Conservation (phyloP, 257 asterid genomes). For the Orobanche coerulescens region DNA sequence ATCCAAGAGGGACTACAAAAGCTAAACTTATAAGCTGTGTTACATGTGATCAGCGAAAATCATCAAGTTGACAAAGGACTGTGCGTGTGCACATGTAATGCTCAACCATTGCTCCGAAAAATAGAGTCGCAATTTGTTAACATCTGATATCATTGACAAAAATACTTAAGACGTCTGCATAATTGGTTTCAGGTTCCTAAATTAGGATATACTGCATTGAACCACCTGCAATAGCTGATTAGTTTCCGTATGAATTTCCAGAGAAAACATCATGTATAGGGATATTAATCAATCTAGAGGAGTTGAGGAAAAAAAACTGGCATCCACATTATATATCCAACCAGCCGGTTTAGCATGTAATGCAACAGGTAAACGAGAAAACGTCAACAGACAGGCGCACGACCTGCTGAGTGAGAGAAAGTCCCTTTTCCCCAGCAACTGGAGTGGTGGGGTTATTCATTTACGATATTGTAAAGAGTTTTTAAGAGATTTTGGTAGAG, state of each 20-base stretch:
- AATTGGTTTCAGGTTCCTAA: too few relatives aligned
- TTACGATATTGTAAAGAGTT: background rate
- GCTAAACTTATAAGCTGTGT: background rate
- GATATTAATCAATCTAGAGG: conserved; percentile 10
- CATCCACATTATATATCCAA: conserved; percentile 2
- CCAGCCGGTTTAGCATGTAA: conserved; percentile 7
- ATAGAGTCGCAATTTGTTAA: too few relatives aligned
- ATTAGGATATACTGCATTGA: background rate
- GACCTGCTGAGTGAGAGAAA: background rate
- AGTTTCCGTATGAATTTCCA: conserved; percentile 10
- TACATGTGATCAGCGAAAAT: too few relatives aligned
- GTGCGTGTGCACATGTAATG: too few relatives aligned
- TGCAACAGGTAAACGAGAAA: background rate
- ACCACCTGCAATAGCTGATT: background rate
- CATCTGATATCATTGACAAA: too few relatives aligned
- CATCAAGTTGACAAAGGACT: too few relatives aligned
- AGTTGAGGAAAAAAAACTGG: background rate
- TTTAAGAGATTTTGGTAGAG: conserved; percentile 1
- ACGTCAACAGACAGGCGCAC: background rate
- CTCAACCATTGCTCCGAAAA: too few relatives aligned
- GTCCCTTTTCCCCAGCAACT: background rate
- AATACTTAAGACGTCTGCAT: too few relatives aligned
- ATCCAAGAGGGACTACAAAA: background rate
- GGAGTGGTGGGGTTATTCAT: background rate
- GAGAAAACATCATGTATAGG: background rate